Conservation (phyloP, 2,329 filamentous ascomycete genomes). For the Ophiocordyceps unilateralis region DNA sequence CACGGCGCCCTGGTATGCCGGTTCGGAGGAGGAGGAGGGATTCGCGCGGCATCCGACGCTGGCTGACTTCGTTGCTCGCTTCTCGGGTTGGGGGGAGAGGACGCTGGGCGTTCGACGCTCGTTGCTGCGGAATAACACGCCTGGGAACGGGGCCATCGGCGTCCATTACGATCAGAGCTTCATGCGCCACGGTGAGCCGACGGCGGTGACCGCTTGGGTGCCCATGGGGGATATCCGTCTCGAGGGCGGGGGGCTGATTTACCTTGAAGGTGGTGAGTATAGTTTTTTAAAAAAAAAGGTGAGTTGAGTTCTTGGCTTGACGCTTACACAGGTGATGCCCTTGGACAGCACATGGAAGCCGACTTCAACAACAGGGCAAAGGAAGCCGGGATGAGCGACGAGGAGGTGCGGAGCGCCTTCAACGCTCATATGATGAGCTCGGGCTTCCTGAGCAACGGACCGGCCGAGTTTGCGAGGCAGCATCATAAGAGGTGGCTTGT, state of each 20-base stretch:
- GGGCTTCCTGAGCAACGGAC: conserved; percentile 32
- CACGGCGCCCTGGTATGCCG: conserved; percentile 26
- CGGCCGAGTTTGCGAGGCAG: conserved; percentile 16
- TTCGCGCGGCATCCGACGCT: conserved; percentile 36
- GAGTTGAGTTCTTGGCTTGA: neutral
- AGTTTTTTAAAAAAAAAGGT: neutral
- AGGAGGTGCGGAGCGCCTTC: conserved; percentile 32
- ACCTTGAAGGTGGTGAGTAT: conserved; percentile 28
- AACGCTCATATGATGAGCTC: conserved; percentile 42
- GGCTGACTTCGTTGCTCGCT: conserved; percentile 27
- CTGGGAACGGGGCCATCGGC: conserved; percentile 37
- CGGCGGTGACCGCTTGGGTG: conserved; percentile 38
- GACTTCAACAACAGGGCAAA: conserved; percentile 30
- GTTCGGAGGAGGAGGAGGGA: conserved; percentile 11
- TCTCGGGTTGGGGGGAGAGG: conserved; percentile 35
- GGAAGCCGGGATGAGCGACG: conserved; percentile 29
- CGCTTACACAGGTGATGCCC: conserved; percentile 4
- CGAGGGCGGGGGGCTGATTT: conserved; percentile 40
- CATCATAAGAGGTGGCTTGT: conserved; percentile 17
- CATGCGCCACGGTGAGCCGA: conserved; percentile 34
- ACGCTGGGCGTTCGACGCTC: conserved; percentile 25
- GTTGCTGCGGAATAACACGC: conserved; percentile 37
- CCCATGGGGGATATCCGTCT: conserved; percentile 35
- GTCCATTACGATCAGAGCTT: conserved; percentile 46
- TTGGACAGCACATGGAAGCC: conserved; percentile 31